Percentiles rank a stretch among this genome's conserved stretches.
These are phyloP conservation scores for Mrakia gelida DNA, from an alignment of 768 basidiomycete species.

Conservation along the genomic window DNA sequence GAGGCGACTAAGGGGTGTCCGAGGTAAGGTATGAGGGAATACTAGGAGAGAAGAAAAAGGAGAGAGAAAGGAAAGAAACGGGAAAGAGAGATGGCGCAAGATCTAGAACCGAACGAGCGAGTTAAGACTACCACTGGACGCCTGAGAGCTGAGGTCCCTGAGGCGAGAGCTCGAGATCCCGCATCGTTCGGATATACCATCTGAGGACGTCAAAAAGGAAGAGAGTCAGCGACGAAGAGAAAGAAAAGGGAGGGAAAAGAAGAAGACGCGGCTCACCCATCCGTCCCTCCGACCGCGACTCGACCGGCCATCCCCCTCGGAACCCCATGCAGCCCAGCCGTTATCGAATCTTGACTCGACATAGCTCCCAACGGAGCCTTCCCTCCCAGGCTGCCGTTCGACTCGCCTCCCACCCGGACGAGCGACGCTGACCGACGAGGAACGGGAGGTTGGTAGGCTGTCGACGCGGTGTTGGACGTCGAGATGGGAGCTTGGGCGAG, in stretches of 20 bases:
- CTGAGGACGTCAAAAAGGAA: background rate
- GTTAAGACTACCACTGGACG: conserved; percentile 11
- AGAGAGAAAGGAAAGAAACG: no score
- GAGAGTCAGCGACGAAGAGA: background rate
- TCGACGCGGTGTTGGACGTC: conserved; percentile 1
- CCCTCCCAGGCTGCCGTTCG: conserved; percentile 9
- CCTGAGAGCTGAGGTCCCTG: conserved; percentile 23
- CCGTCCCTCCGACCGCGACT: conserved; percentile 34
- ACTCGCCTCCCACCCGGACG: conserved; percentile 24
- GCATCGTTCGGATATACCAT: conserved; percentile 37
- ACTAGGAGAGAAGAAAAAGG: background rate
- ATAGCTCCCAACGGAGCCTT: no score
- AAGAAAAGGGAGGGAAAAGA: background rate
- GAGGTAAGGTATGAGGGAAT: background rate
- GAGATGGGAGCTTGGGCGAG: conserved; percentile 16
- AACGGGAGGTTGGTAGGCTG: background rate
- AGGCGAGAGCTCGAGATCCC: conserved; percentile 34
- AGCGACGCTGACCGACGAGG: background rate
- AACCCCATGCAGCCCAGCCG: background rate
- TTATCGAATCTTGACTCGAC: background rate
- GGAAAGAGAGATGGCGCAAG: background rate
- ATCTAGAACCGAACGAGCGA: no score
- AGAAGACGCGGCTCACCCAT: conserved; percentile 35
- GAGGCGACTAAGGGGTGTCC: background rate
- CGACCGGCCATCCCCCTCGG: conserved; percentile 10